Conservation (phyloP, 805 yeast species). For the Hanseniaspora clermontiae region DNA sequence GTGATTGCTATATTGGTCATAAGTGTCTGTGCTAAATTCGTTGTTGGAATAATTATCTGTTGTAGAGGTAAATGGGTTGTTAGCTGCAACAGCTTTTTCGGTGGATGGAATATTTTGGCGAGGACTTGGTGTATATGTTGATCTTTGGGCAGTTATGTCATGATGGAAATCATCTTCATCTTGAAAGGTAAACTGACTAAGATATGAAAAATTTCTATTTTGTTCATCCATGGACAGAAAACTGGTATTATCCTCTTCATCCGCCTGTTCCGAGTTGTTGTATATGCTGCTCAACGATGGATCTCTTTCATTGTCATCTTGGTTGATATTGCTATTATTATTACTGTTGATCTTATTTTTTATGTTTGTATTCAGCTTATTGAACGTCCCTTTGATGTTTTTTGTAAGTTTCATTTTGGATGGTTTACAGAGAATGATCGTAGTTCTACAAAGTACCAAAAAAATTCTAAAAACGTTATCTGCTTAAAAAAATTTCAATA, state of each 20-base stretch:
- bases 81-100: background rate
- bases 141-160: background rate
- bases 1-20: background rate
- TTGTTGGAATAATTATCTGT: background rate
- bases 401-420: conserved; percentile 4
- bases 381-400: conserved; percentile 3
- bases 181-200: conserved; percentile 1
- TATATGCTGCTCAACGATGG: background rate
- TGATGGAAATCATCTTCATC: background rate
- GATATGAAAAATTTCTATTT: background rate
- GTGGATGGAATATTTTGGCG: background rate
- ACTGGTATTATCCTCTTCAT: background rate
- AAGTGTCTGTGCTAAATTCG: background rate
- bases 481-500: too few species aligned
- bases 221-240: background rate
- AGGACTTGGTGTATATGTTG: conserved; percentile 4
- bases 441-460: background rate
- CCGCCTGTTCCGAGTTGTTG: background rate
- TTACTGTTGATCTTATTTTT: background rate
- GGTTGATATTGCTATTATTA: background rate
- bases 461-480: too few species aligned
- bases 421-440: background rate
- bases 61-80: background rate
- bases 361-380: conserved; percentile 5
- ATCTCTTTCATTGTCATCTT: background rate